Evolutionary conservation across 164 flowering plant genomes (phyloP).

Genomic region (Umbilicus rupestris): DNA sequence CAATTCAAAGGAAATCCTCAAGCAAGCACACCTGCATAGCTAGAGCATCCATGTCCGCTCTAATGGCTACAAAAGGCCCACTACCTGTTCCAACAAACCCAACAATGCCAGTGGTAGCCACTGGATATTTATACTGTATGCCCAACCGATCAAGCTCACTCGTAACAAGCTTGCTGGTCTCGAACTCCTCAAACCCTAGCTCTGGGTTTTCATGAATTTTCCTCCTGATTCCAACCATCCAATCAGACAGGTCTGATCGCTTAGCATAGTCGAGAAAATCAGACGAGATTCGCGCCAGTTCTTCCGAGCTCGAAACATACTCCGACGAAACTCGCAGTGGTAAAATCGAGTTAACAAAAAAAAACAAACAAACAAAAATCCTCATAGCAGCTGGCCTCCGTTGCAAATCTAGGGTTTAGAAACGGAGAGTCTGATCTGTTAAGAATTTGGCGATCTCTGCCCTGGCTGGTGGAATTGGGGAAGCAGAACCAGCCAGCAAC

Average conservation of each 20-base stretch:
- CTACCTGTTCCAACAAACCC: constrained; percentile 28
- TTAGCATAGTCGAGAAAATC: constrained; percentile 20
- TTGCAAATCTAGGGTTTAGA: no score
- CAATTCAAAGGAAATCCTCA: background rate
- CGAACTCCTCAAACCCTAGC: constrained; percentile 34
- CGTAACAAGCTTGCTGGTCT: constrained; percentile 33
- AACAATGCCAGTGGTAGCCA: constrained; percentile 35
- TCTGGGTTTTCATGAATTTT: constrained; percentile 38
- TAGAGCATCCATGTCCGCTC: constrained; percentile 48
- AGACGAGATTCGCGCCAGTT: constrained; percentile 11
- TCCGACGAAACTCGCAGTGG: background rate
- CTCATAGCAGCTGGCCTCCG: no score
- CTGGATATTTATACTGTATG: constrained; percentile 25
- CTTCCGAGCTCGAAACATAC: constrained; percentile 3
- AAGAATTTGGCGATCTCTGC: background rate
- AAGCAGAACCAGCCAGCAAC: no score
- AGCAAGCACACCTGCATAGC: constrained; percentile 23
- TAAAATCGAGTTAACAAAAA: no score
- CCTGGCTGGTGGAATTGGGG: background rate
- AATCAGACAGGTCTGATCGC: constrained; percentile 21
- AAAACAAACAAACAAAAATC: no score
- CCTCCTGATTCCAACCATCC: constrained; percentile 31
- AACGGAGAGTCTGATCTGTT: no score
- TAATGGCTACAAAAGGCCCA: constrained; percentile 29
- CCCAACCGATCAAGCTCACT: constrained; percentile 30